Percentiles rank a stretch among this genome's conserved stretches.
Evolutionary conservation across 2,329 filamentous ascomycete species (phyloP).

Genomic region (Aspergillus transmontanensis): DNA sequence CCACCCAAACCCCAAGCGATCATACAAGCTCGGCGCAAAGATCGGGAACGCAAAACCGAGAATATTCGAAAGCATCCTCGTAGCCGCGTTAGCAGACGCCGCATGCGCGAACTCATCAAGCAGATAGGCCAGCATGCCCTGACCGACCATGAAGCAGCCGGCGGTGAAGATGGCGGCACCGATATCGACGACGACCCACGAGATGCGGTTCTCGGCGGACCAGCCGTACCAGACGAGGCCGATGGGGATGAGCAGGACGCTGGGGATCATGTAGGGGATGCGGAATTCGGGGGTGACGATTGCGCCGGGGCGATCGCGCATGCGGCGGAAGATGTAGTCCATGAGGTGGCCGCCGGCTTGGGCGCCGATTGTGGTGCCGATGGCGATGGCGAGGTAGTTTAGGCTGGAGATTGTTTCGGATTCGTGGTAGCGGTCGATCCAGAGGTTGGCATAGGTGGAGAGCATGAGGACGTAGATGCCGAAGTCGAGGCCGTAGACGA

Average conservation of each 20-base stretch:
- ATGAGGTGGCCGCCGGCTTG: constrained; percentile 2
- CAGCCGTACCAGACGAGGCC: neutral
- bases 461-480: constrained; percentile 4
- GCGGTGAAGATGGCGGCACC: neutral
- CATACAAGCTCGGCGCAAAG: neutral
- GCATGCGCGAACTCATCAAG: neutral
- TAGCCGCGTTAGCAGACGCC: neutral
- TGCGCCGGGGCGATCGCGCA: neutral
- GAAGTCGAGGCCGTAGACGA: constrained; percentile 1
- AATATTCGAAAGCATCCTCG: neutral
- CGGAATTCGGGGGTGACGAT: neutral
- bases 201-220: neutral
- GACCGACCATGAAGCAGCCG: constrained; percentile 1
- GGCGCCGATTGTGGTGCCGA: neutral
- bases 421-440: constrained; percentile 1
- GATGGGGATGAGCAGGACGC: neutral
- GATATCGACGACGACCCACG: neutral
- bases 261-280: constrained; percentile 1
- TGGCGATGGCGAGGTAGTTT: constrained; percentile 2
- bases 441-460: constrained; percentile 2
- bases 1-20: neutral
- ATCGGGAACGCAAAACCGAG: neutral
- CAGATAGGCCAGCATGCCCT: constrained; percentile 2
- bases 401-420: neutral
- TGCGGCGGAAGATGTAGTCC: constrained; percentile 1